Evolutionary conservation across 768 basidiomycete genomes (phyloP), one percentile per base, ranked within the genome.

Genomic region (Rhodotorula taiwanensis): DNA sequence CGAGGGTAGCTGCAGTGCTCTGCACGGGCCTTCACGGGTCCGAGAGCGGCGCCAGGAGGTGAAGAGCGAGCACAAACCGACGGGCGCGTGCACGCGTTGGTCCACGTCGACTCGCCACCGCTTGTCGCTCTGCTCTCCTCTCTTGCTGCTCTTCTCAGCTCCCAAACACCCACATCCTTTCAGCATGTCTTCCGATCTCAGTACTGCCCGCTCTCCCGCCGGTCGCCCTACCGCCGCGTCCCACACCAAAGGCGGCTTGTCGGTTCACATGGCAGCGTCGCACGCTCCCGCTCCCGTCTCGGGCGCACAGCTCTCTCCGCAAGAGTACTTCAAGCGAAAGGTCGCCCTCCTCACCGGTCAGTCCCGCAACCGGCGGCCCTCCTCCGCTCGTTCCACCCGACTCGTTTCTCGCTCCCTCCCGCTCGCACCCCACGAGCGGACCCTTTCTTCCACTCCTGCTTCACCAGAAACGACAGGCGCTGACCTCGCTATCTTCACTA

Each of bases 261-360:
- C 54, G 33, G n/a, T 60, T 6, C 64, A 65, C 58, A 60, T 65
- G 54, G 55, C 54, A 3, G 43, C 53, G 1, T 31, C 27, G 27
- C 51, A 30, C 64, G 47, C 56, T 13, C 58, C 55, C 64, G 47
- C 56, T 13, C 58, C 55, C 44, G 30, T 51, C 18, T 41, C 28
- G 42, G 58, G 58, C 28, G 41, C 58, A 20, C 41, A 58, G 48
- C 43, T 49, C 27, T 15, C 61, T 16, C 69, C 69, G 15, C 87
- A 86, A 71, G 88, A 90, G 69, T 95, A 88, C 75, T 81, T 82
- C 71, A 86, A 87, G 78, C 85, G 92, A 76, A 95, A 94, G 76
- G 89, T 97, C 67, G 92, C 92, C 15, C 79, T 97, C 55, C 87
- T 97, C 70, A 89, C 89, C 71, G 92, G 92, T 89, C 73, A 49